A percentile compares a stretch with the other conserved stretches of the same genome.
Evolutionary conservation across 768 basidiomycete species (phyloP).

Genomic region (Boletus tomentosulus): DNA sequence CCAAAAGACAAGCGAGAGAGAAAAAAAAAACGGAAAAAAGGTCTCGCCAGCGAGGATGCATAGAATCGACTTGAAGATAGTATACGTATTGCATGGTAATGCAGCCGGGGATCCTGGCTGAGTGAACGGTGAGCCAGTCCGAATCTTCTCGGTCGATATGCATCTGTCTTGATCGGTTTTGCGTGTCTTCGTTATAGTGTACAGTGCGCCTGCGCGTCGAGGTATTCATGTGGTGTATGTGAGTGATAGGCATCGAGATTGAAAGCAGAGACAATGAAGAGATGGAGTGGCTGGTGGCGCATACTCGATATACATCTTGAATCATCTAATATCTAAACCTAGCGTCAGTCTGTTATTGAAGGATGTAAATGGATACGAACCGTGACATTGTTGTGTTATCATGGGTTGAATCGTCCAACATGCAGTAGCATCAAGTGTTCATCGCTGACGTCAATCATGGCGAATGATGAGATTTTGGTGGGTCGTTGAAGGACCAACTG

Average conservation of each 20-base stretch:
- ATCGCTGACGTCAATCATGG: background rate
- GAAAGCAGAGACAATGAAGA: background rate
- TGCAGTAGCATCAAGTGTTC: background rate
- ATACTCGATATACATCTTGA: background rate
- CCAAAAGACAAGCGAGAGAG: background rate
- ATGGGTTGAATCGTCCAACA: background rate
- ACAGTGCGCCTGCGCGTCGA: slow-evolving; percentile 19
- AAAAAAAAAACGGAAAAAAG: background rate
- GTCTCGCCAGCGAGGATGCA: slow-evolving; percentile 10
- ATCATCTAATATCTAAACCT: slow-evolving; percentile 7
- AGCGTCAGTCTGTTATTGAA: background rate
- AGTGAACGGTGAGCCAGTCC: background rate
- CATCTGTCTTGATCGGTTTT: background rate
- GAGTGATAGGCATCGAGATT: background rate
- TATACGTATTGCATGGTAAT: background rate
- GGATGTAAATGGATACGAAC: slow-evolving; percentile 9
- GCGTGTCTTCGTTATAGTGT: slow-evolving; percentile 15
- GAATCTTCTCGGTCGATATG: background rate
- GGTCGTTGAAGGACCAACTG: slow-evolving; percentile 11
- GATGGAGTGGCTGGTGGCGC: background rate
- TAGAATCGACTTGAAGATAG: background rate
- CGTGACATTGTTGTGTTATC: background rate
- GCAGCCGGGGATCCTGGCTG: background rate
- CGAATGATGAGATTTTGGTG: background rate
- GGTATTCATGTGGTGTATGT: slow-evolving; percentile 1